These are phyloP conservation scores for Pestalotiopsis sp. DNA, from an alignment of 2,329 filamentous ascomycete genomes.

Conservation along the genomic window DNA sequence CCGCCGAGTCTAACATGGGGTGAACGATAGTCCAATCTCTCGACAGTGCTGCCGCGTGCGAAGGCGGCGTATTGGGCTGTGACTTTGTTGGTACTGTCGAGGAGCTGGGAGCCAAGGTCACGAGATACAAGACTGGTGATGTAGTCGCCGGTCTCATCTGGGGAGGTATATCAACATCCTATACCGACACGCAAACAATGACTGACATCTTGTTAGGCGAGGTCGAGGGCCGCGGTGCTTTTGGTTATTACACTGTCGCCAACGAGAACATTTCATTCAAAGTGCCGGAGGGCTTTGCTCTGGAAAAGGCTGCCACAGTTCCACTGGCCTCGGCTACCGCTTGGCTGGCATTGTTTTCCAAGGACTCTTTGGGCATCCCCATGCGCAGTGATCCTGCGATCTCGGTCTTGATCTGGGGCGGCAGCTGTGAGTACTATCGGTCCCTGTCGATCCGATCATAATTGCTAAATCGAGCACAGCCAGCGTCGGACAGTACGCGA, in stretches of 20 bases:
- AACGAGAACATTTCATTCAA: neutral
- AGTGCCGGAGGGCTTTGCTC: neutral
- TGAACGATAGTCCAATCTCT: neutral
- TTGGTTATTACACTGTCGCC: neutral
- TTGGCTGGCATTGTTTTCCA: neutral
- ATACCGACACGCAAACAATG: neutral
- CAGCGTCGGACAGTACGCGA: neutral
- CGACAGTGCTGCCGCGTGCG: neutral
- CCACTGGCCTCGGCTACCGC: neutral
- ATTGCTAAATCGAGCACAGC: neutral
- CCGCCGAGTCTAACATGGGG: neutral
- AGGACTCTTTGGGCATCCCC: neutral
- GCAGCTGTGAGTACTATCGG: neutral
- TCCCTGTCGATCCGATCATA: neutral
- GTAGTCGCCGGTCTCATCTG: neutral
- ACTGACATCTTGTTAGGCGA: neutral
- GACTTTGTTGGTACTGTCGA: constrained; percentile 3
- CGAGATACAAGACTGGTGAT: neutral
- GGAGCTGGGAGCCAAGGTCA: neutral
- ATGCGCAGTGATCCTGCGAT: too few species aligned
- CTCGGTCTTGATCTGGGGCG: neutral
- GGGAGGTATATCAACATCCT: neutral
- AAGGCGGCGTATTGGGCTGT: neutral
- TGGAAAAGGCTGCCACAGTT: neutral
- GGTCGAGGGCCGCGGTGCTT: neutral